Evolutionary conservation across 176 grass and related monocot species (phyloP).

Genomic region (Phragmites australis): DNA sequence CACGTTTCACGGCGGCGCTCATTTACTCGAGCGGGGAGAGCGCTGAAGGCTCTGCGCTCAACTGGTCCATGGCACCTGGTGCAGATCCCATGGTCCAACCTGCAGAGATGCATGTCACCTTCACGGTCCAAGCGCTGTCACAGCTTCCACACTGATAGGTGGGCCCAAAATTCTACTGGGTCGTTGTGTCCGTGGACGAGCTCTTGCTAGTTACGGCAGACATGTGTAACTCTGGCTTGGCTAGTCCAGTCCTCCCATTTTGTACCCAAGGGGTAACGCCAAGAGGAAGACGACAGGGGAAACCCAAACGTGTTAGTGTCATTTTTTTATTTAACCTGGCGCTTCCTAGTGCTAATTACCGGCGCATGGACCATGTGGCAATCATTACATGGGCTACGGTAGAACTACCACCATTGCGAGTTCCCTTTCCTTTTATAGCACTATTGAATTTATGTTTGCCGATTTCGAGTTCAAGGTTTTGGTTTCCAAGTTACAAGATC

Average conservation of each 20-base stretch:
- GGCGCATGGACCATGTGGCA: not conserved
- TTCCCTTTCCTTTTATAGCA: not conserved
- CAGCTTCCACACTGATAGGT: not conserved
- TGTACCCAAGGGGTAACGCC: not conserved
- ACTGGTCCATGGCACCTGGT: slow-evolving; percentile 18
- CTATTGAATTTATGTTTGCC: not conserved
- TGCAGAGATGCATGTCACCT: not conserved
- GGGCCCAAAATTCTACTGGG: not conserved
- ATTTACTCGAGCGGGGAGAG: slow-evolving; percentile 37
- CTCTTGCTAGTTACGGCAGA: not conserved
- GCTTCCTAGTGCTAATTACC: not conserved
- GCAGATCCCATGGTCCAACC: slow-evolving; percentile 17
- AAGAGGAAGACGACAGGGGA: not conserved
- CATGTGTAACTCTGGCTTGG: not conserved
- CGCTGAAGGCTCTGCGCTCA: not conserved
- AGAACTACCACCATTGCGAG: not conserved
- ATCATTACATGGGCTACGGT: not conserved
- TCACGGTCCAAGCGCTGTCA: not conserved
- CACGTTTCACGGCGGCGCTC: not conserved
- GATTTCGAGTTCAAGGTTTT: not conserved
- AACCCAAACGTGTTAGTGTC: not conserved
- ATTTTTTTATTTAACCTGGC: not conserved
- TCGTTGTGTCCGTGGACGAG: not conserved
- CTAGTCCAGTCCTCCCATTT: not conserved
- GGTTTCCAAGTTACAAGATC: not conserved